A percentile compares a stretch with the other conserved stretches of the same genome.
Evolutionary conservation across 2,329 filamentous ascomycete genomes (phyloP).

Genomic region (Hymenoscyphus infarciens): DNA sequence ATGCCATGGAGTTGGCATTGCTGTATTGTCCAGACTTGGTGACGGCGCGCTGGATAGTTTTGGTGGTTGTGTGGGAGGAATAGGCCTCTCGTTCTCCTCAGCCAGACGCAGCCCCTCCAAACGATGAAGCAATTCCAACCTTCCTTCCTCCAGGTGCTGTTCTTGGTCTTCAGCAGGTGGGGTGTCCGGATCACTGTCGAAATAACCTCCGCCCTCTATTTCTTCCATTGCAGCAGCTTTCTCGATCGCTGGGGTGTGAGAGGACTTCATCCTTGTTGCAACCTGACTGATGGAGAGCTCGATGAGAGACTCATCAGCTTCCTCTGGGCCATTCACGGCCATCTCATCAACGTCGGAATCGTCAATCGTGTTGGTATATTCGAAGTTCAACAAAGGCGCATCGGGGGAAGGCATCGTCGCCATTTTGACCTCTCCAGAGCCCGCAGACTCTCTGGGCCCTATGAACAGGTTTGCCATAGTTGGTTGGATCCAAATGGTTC

Average conservation of each 20-base stretch:
- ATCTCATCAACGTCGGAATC: constrained; percentile 26
- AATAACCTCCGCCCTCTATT: constrained; percentile 39
- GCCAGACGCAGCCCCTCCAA: neutral
- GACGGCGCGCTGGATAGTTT: constrained; percentile 10
- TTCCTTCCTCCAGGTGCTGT: neutral
- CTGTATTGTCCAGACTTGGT: constrained; percentile 28
- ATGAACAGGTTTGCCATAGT: neutral
- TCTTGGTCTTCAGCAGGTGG: constrained; percentile 21
- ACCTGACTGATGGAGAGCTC: constrained; percentile 56
- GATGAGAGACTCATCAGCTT: constrained; percentile 57
- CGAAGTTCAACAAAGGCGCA: neutral
- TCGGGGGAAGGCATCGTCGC: neutral
- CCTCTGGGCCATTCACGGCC: constrained; percentile 35
- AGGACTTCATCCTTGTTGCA: constrained; percentile 53
- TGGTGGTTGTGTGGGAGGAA: constrained; percentile 25
- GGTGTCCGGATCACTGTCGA: constrained; percentile 37
- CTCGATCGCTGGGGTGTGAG: constrained; percentile 54
- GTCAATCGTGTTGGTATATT: constrained; percentile 17
- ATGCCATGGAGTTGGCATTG: constrained; percentile 39
- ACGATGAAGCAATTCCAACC: neutral
- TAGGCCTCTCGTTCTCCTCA: neutral
- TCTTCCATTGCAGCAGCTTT: constrained; percentile 54
- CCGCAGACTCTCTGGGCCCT: neutral
- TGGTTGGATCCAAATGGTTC: neutral
- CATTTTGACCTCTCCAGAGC: neutral